phyloP scores from a whole-genome alignment of 257 asterid species.

The Nicotiana noctiflora region DNA sequence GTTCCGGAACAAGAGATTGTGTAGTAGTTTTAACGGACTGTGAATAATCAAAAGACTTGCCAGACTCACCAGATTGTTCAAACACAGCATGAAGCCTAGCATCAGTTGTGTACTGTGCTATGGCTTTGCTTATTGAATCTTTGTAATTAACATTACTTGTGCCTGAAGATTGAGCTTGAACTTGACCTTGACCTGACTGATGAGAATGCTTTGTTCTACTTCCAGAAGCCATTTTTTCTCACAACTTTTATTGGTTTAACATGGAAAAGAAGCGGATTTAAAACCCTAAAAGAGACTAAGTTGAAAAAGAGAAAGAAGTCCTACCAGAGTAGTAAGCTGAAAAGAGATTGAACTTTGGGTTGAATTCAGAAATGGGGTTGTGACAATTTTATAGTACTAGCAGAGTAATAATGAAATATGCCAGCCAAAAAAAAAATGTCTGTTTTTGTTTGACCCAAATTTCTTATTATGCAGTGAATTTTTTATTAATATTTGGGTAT shows the following conservation, averaged over 20 bases:
- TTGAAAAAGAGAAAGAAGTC: background rate
- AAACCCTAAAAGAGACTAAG: background rate
- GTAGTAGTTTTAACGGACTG: conserved; percentile 39
- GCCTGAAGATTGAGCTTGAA: conserved; percentile 37
- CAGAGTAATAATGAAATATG: background rate
- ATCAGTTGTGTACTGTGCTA: conserved; percentile 71
- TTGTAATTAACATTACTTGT: conserved; percentile 24
- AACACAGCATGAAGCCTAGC: conserved; percentile 81
- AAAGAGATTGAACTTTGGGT: background rate
- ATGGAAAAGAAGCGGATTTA: background rate
- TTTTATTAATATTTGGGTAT: background rate
- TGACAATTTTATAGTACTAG: background rate
- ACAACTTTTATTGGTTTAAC: background rate
- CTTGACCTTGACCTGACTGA: background rate
- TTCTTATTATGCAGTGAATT: background rate
- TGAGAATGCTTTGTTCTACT: conserved; percentile 18
- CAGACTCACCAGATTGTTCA: conserved; percentile 81
- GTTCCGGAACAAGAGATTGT: conserved; percentile 47
- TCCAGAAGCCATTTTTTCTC: conserved; percentile 39
- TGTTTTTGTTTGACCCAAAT: background rate
- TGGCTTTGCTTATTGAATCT: conserved; percentile 53
- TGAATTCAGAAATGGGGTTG: background rate
- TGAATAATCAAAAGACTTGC: conserved; percentile 69
- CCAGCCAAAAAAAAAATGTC: background rate
- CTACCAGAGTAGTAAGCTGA: background rate